These are phyloP conservation scores for Hypoxylon sp. DNA, from an alignment of 2,329 filamentous ascomycete species.

Conservation along the genomic window DNA sequence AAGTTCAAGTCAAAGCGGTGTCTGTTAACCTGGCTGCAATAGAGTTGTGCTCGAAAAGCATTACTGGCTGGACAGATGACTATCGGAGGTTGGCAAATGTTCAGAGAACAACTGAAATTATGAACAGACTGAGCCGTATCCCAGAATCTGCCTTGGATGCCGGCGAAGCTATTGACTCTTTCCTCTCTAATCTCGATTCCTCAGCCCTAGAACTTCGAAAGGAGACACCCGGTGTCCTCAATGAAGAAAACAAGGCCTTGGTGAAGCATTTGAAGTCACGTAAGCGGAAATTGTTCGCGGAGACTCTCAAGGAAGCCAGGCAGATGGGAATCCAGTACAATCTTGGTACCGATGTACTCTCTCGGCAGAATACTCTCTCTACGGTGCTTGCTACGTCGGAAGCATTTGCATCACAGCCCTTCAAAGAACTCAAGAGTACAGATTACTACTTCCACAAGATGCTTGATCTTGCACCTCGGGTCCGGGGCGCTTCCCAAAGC, in stretches of 20 bases:
- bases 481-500: conserved; percentile 76
- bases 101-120: conserved; percentile 78
- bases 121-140: conserved; percentile 74
- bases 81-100: conserved; percentile 80
- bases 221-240: conserved; percentile 85
- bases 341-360: conserved; percentile 79
- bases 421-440: conserved; percentile 59
- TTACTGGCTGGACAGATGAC: conserved; percentile 60
- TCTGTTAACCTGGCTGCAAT: conserved; percentile 56
- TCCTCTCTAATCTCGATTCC: conserved; percentile 76
- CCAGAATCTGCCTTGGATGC: conserved; percentile 69
- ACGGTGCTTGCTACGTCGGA: conserved; percentile 74
- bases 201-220: conserved; percentile 82
- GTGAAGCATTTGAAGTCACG: conserved; percentile 92
- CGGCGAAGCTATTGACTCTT: conserved; percentile 73
- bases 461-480: conserved; percentile 78
- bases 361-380: conserved; percentile 79
- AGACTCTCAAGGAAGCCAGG: conserved; percentile 85
- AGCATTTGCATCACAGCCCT: conserved; percentile 56
- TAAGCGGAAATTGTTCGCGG: conserved; percentile 91
- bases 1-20: conserved; percentile 48
- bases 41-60: conserved; percentile 53
- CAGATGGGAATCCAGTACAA: conserved; percentile 93
- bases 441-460: conserved; percentile 86
- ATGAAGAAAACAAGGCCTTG: conserved; percentile 85